Evolutionary conservation across 2,329 filamentous ascomycete species (phyloP), one percentile per base, ranked within the genome.

Genomic region (Cytospora mali): DNA sequence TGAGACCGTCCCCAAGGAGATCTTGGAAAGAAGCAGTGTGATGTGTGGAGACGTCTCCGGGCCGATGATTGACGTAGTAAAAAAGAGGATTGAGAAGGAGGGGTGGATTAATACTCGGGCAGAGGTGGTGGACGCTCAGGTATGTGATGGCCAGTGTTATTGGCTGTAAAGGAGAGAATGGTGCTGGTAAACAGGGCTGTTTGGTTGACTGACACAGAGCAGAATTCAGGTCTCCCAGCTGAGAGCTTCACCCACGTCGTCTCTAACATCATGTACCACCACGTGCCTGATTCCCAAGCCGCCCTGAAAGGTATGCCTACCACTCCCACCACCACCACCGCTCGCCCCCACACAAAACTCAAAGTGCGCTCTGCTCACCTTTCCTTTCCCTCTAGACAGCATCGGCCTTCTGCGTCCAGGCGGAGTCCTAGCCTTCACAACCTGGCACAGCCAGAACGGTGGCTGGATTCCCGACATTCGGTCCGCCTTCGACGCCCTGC

Each of bases 11-110:
- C 66, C 75, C 14, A 70, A 69, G 9, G 68, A 76, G 1, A 70
- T 79, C 6, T 72, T 82, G 23, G 69, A 68, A 10, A 68, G 71
- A 58, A 83, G 82, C 71, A 76, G 74, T 25, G 75, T 86, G 58
- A 68, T 82, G n/a, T 82, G 78, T 31, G 77, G 79, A 4, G 84
- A 87, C 67, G 73, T 76, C 25, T 78, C 80, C 0, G 71, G 74
- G 1, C 70, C 68, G 3, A 74, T 83, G 70, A 70, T 85, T 3
- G 74, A 73, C 2, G 66, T 78, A 27, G 71, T 80, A 6, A 73
- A 74, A 65, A 71, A 68, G 58, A 75, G 80, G 35, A 74, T 77
- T 16, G 65, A 70, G 14, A 68, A 66, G 0, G 76, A 83, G 55
- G 73, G 71, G 1, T 86, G 83, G 82, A 68, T 75, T 2, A 81